Evolutionary conservation across 495 filamentous ascomycete species (phyloP), one percentile per base, ranked within the genome.

Genomic region (Podospora pseudoanserina): DNA sequence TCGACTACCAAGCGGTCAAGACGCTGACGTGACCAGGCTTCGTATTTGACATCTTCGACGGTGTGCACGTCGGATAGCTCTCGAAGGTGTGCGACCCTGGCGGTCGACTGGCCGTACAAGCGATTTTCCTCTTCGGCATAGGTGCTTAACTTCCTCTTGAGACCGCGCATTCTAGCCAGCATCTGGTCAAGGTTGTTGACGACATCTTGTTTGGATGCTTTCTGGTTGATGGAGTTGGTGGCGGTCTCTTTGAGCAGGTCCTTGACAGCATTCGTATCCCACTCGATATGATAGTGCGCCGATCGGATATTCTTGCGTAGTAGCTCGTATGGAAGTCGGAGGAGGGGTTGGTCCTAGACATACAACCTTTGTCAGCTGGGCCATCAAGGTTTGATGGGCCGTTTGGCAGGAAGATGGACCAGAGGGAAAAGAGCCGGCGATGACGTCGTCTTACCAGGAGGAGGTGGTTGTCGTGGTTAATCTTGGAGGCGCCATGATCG

Each of bases 301-400:
- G 88, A 86, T 74, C 97, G 96, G 81, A 97, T 94, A 76, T 96
- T 98, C 75, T 92, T 91, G 65, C 95, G 91, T 56, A 92, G 87
- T 65, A 98, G 88, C 77, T 97, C 94, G 77, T 92, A 87, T 23
- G 95, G 95, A 4, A 97, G 84, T 23, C 93, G 91, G 72, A 99
- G 90, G 69, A 97, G 92, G 27, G 95, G 91, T 87, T 98, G 94
- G 78, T 99, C 95, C 94, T 97, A 64, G 56, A 53, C 23, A 20
- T 11, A 23, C 19, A 34, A 6, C 4, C 4, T 49, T 19, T 19
- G 63, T 67, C 34, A 71, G 57, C 58, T 49, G 13, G 28, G 16
- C 34, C 28, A 62, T 9, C 16, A 65, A 49, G 30, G 23, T 6
- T 16, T 54, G 54, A 60, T 26, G 19, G 19, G 23, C 23, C 26